Base-by-base conservation (phyloP, 2,329 filamentous ascomycete species). In the Monosporascus sp. region DNA sequence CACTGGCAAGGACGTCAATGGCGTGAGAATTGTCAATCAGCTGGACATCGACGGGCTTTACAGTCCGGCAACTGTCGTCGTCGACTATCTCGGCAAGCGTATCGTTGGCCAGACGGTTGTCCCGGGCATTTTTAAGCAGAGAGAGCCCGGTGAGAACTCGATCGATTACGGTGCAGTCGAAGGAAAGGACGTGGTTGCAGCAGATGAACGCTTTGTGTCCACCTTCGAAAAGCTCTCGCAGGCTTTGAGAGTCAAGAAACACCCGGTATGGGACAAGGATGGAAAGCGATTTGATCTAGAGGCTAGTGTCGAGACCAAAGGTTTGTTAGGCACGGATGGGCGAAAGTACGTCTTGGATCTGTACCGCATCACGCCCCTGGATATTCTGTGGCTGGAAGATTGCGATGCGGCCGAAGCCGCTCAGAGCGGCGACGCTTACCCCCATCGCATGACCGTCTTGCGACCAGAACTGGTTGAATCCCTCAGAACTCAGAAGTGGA, bases 101-200 rank as follows among this genome's bases (percentile, higher is more conserved):
- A 88, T 99, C 63, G 94, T 99, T 51, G 94, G 91, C 37, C 94
- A 99, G 75, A 97, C 92, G 66, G 97, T 99, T 59, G 94, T 99
- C 18, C 94, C 94, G 5, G 95, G 94, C 55, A 99, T 99, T 66
- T 99, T 99, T 81, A 97, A 97, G 78, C 94, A 97, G 75, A 86
- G 93, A 37, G 94, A 97, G 66, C 91, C 92, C 31, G 94, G 92
- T 50, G 94, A 99, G 81, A 94, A 96, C 73, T 94, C 97, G 72
- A 97, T 99, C 63, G 94, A 99, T 70, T 99, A 99, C 67, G 94
- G 94, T 68, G 94, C 93, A 60, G 94, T 97, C 35, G 94, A 99
- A 69, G 94, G 95, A 60, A 96, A 96, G 74, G 94, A 99, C 61
- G 83, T 96, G 26, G 90, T 99, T 50, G 92, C 94, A 1, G 88